Conservation (phyloP, 352 stramenopile species). For the Globisporangium mamillatum region DNA sequence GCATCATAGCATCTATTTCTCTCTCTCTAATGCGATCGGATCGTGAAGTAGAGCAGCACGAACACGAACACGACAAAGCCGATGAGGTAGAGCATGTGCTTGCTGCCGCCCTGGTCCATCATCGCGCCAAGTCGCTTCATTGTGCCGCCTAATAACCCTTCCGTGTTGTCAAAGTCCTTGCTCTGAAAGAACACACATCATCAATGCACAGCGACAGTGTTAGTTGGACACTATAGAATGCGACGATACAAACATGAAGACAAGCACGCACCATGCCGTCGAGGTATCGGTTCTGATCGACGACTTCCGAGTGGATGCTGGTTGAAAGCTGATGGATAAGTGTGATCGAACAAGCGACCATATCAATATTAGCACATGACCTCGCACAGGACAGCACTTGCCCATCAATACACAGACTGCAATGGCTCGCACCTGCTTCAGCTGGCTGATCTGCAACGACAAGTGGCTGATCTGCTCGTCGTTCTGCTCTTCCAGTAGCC, state of each 20-base stretch:
- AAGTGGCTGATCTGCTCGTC: conserved; percentile 87
- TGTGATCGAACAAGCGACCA: conserved; percentile 1
- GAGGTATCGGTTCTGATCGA: conserved; percentile 81
- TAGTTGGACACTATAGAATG: neutral
- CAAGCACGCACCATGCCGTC: conserved; percentile 64
- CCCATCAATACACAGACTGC: neutral
- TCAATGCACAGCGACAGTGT: neutral
- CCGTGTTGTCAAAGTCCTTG: conserved; percentile 86
- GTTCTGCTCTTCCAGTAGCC: conserved; percentile 83
- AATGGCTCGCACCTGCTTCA: conserved; percentile 62
- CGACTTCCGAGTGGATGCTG: conserved; percentile 76
- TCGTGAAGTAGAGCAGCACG: conserved; percentile 80
- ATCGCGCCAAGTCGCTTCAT: conserved; percentile 84
- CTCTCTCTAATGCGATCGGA: conserved; percentile 56
- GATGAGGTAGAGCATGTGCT: conserved; percentile 88
- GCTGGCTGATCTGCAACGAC: conserved; percentile 82
- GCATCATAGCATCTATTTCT: neutral
- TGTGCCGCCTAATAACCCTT: conserved; percentile 76
- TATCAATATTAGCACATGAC: neutral
- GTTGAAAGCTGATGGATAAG: conserved; percentile 49
- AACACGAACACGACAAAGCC: conserved; percentile 85
- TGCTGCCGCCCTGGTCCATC: conserved; percentile 86
- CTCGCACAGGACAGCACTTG: neutral
- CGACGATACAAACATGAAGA: neutral
- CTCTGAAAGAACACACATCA: conserved; percentile 30